Conservation (phyloP, 139 green algal species). For the Tetradesmus obliquus region DNA sequence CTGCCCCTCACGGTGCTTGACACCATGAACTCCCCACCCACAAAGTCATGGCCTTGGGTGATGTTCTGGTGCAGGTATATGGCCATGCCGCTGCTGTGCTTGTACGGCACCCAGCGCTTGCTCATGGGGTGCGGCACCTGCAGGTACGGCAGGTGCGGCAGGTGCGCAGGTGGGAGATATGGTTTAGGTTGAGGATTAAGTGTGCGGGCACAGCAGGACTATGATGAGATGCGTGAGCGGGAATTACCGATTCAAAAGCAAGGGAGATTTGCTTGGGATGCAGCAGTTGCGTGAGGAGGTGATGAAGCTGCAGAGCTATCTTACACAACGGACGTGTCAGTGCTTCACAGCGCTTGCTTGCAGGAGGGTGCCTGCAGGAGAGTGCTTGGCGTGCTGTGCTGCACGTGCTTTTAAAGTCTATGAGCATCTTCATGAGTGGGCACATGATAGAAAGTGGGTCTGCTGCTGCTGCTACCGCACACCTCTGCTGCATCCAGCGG, state of each 20-base stretch:
- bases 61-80: slow-evolving; percentile 16
- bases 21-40: slow-evolving; percentile 35
- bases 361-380: not conserved
- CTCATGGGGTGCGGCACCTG: slow-evolving; percentile 25
- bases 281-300: too few relatives aligned
- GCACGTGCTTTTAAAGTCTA: not conserved
- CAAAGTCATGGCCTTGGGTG: not conserved
- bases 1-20: slow-evolving; percentile 1
- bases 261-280: too few relatives aligned
- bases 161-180: too few relatives aligned
- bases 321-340: too few relatives aligned
- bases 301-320: too few relatives aligned
- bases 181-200: too few relatives aligned
- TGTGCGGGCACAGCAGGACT: too few relatives aligned
- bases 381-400: not conserved
- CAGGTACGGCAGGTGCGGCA: not conserved
- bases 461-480: not conserved
- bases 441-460: not conserved
- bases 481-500: slow-evolving; percentile 12
- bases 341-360: not conserved
- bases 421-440: too few relatives aligned
- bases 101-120: slow-evolving; percentile 24
- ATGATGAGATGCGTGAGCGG: too few relatives aligned
- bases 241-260: too few relatives aligned
- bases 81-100: not conserved